Evolutionary conservation across 208 protist species (phyloP).

Genomic region (Leishmania martiniquensis): DNA sequence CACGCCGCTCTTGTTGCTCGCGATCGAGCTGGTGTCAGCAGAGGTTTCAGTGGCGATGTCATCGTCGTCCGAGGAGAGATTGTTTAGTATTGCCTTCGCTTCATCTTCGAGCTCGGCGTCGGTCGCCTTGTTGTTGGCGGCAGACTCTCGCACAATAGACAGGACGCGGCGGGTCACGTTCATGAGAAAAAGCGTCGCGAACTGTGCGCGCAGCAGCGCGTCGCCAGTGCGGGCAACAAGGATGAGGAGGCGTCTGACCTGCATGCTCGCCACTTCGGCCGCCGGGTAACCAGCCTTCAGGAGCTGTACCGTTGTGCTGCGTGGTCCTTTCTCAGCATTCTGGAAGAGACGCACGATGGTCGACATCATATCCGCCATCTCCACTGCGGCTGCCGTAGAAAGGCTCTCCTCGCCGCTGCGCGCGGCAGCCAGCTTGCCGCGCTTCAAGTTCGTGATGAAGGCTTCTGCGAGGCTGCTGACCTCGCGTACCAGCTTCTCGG

Average conservation of each 20-base stretch:
- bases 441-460: slow-evolving; percentile 69
- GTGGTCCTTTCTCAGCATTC: slow-evolving; percentile 34
- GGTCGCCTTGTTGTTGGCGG: slow-evolving; percentile 45
- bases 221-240: slow-evolving; percentile 65
- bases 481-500: slow-evolving; percentile 43
- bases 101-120: slow-evolving; percentile 53
- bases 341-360: slow-evolving; percentile 63
- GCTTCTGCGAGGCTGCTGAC: slow-evolving; percentile 57
- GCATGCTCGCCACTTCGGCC: slow-evolving; percentile 49
- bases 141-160: slow-evolving; percentile 71
- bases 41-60: neutral
- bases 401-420: slow-evolving; percentile 42
- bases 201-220: slow-evolving; percentile 67
- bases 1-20: slow-evolving; percentile 7
- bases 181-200: slow-evolving; percentile 74
- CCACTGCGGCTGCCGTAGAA: slow-evolving; percentile 65
- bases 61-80: slow-evolving; percentile 26
- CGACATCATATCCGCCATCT: slow-evolving; percentile 59
- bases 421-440: slow-evolving; percentile 36
- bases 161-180: slow-evolving; percentile 88
- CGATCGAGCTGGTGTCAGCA: neutral
- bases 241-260: slow-evolving; percentile 56
- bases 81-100: slow-evolving; percentile 42
- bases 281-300: slow-evolving; percentile 53
- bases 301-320: slow-evolving; percentile 41